Evolutionary conservation across 1,139 yeast species (phyloP).

Genomic region (Suhomyces atakaporum): DNA sequence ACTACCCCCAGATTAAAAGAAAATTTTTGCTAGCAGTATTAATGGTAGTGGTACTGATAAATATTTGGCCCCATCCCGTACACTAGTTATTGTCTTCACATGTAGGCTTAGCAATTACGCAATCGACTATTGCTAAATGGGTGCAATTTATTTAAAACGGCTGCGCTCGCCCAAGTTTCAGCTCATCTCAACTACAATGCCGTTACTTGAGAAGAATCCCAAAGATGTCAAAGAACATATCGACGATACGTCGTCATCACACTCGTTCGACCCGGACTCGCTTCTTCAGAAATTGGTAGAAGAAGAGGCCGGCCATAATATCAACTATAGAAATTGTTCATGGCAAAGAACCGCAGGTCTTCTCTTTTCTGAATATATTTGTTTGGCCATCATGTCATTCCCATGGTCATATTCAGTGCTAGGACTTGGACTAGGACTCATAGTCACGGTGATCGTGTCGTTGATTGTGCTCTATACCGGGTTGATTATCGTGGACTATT

Average conservation of each 20-base stretch:
- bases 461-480: constrained; percentile 57
- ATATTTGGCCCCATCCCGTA: too few relatives aligned
- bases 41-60: too few relatives aligned
- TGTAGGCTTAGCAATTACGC: background rate
- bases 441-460: constrained; percentile 54
- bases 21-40: too few relatives aligned
- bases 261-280: constrained; percentile 11
- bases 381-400: constrained; percentile 63
- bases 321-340: constrained; percentile 55
- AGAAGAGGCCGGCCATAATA: constrained; percentile 30
- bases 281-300: constrained; percentile 13
- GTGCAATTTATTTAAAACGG: constrained; percentile 9
- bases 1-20: too few relatives aligned
- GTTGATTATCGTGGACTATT: constrained; percentile 53
- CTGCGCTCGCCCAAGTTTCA: constrained; percentile 6
- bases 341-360: constrained; percentile 63
- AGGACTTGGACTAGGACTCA: constrained; percentile 60
- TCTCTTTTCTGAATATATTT: constrained; percentile 60
- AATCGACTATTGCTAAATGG: constrained; percentile 8
- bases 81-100: too few relatives aligned
- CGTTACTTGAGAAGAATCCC: too few relatives aligned
- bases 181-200: too few relatives aligned
- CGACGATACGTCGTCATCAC: constrained; percentile 7
- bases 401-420: constrained; percentile 65
- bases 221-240: constrained; percentile 3